Evolutionary conservation across 305 asterid genomes (phyloP), one percentile per base, ranked within the genome.

Genomic region (Fraxinus dipetala): DNA sequence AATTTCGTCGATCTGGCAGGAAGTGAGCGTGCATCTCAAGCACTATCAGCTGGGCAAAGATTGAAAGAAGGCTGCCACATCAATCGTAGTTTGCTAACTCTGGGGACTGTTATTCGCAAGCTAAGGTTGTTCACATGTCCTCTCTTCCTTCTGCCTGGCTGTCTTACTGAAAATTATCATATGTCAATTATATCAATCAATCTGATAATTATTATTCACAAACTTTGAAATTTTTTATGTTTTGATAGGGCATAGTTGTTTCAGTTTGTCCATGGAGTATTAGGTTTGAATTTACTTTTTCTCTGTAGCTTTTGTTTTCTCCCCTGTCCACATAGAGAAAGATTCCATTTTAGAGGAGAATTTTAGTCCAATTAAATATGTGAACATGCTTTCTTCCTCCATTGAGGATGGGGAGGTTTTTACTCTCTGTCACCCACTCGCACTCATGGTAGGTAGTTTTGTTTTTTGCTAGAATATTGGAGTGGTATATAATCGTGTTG

Each of bases 51-150:
- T 75, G 98, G 98, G 48, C 98, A 96, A 82, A 89, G 98, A 87
- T 88, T 96, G 85, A 96, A 96, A 92, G 99, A 96, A 87, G 99
- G 99, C 79, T 96, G 99, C 91, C 98, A 96, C 83, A 95, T 95
- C 79, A 95, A 95, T 84, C 98, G 99, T 81, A 95, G 99, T 92
- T 92, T 95, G 85, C 88, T 96, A 83, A 96, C 98, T 80, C 89
- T 94, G 86, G 88, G 96, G 81, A 94, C 98, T 40, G 98, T 96
- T 79, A 96, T 96, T 87, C 98, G 98, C 88, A 96, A 94, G 91
- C 94, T 96, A 72, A 96, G 99, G 99, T 94, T 82, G 72, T 73
- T 82, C 78, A 18, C 2, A 70, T 70, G 70, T 80, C 73, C 74
- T 72, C 70, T 45, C 67, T 61, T 18, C 45, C 54, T 69, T 28